phyloP scores from a whole-genome alignment of 2,329 filamentous ascomycete genomes.

The Sporothrix dimorphospora region DNA sequence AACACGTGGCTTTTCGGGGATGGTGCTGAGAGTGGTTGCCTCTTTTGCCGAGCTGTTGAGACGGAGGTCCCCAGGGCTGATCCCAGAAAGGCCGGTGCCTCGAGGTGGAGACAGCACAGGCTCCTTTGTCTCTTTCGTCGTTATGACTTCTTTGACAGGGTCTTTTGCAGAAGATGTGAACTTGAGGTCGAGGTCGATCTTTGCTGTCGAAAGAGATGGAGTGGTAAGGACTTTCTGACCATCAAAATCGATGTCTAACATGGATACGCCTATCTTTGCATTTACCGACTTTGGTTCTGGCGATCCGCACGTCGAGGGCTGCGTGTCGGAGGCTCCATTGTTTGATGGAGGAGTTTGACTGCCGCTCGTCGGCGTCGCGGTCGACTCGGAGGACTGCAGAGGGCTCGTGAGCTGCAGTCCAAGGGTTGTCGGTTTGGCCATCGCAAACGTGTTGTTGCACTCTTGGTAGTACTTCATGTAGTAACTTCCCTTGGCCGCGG shows the following conservation, averaged over 20 bases:
- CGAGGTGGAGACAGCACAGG: background rate
- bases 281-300: background rate
- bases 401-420: background rate
- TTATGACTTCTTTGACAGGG: background rate
- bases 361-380: constrained; percentile 29
- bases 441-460: background rate
- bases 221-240: background rate
- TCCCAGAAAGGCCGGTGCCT: background rate
- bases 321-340: constrained; percentile 17
- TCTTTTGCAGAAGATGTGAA: background rate
- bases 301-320: constrained; percentile 23
- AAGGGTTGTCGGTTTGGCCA: background rate
- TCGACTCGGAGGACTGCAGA: background rate
- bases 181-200: background rate
- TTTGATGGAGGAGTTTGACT: constrained; percentile 32
- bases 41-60: background rate
- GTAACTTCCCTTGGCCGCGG: constrained; percentile 8
- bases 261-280: background rate
- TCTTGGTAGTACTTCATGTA: constrained; percentile 23
- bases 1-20: constrained; percentile 24
- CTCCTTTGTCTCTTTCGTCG: background rate
- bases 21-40: background rate
- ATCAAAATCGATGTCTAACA: background rate
- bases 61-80: background rate
- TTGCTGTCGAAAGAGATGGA: background rate